A percentile compares a stretch with the other conserved stretches of the same genome.
Evolutionary conservation across 208 protist genomes (phyloP).

Genomic region (Leishmania tarentolae): DNA sequence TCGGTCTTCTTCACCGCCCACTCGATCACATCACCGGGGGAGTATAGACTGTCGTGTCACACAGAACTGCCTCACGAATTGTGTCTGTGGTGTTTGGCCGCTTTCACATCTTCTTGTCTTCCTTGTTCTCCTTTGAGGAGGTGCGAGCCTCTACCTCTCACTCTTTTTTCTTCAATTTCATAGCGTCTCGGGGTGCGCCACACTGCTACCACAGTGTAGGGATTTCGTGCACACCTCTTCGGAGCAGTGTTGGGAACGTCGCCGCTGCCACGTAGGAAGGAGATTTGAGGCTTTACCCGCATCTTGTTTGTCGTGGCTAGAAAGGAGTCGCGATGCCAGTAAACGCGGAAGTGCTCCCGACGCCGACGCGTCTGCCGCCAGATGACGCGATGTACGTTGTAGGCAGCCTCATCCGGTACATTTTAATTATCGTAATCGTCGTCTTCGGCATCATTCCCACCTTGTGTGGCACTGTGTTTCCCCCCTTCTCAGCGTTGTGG

Average conservation of each 20-base stretch:
- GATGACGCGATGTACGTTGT: slow-evolving; percentile 80
- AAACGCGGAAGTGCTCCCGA: slow-evolving; percentile 81
- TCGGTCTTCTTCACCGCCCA: neutral
- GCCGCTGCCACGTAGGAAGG: neutral
- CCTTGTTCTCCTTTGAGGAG: neutral
- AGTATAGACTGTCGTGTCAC: too few relatives aligned
- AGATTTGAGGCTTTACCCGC: neutral
- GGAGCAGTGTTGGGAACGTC: neutral
- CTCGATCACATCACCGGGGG: neutral
- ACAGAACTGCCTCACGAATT: neutral
- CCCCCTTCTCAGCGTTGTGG: slow-evolving; percentile 82
- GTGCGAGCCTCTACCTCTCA: neutral
- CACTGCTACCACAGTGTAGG: neutral
- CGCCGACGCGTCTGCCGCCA: slow-evolving; percentile 70
- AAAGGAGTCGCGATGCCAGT: slow-evolving; percentile 60
- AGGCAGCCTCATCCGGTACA: slow-evolving; percentile 41
- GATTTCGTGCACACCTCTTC: neutral
- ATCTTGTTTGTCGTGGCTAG: neutral
- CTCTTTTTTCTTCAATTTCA: neutral
- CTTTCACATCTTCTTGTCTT: neutral
- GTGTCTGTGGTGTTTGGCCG: neutral
- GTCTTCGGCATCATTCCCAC: slow-evolving; percentile 77
- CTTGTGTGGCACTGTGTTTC: slow-evolving; percentile 81
- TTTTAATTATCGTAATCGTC: slow-evolving; percentile 62
- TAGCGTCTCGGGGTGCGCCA: neutral